A percentile compares a stretch with the other conserved stretches of the same genome.
phyloP scores from a whole-genome alignment of 1,139 yeast species.

The Lodderomyces margitis region DNA sequence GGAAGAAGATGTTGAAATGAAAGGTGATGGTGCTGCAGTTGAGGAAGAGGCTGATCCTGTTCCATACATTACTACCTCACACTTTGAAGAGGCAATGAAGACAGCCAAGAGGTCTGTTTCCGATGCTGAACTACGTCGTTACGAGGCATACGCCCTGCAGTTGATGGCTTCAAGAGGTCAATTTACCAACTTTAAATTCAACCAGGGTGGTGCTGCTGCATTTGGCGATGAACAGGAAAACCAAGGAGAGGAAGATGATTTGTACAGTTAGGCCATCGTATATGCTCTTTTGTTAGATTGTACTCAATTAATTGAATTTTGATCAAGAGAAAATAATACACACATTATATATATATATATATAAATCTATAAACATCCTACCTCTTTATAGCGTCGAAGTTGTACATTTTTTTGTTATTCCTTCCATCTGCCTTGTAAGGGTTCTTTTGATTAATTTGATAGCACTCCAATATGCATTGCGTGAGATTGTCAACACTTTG shows the following conservation, averaged over 20 bases:
- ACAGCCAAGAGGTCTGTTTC: conserved; percentile 97
- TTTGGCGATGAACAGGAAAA: conserved; percentile 42
- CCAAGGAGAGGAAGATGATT: conserved; percentile 91
- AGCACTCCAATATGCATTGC: conserved; percentile 57
- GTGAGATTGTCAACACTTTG: conserved; percentile 68
- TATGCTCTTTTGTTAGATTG: not conserved
- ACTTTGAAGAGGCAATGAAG: conserved; percentile 99
- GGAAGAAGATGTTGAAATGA: conserved; percentile 64
- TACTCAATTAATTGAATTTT: too few species aligned
- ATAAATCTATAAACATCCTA: not conserved
- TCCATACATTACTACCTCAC: conserved; percentile 89
- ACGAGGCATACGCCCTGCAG: conserved; percentile 98
- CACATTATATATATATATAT: too few species aligned
- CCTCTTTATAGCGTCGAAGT: conserved; percentile 23
- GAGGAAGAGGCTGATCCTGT: conserved; percentile 85
- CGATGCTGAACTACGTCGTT: conserved; percentile 96
- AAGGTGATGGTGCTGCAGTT: conserved; percentile 30
- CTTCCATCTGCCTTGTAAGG: conserved; percentile 25
- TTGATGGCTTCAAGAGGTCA: conserved; percentile 95
- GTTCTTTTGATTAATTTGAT: conserved; percentile 35
- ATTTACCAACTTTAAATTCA: conserved; percentile 71
- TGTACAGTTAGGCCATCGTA: conserved; percentile 79
- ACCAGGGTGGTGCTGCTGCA: conserved; percentile 35
- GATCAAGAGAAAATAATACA: too few species aligned
- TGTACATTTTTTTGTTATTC: conserved; percentile 33